A percentile compares a stretch with the other conserved stretches of the same genome.
Evolutionary conservation across 768 basidiomycete species (phyloP).

Genomic region (Leccinum sublutescens): DNA sequence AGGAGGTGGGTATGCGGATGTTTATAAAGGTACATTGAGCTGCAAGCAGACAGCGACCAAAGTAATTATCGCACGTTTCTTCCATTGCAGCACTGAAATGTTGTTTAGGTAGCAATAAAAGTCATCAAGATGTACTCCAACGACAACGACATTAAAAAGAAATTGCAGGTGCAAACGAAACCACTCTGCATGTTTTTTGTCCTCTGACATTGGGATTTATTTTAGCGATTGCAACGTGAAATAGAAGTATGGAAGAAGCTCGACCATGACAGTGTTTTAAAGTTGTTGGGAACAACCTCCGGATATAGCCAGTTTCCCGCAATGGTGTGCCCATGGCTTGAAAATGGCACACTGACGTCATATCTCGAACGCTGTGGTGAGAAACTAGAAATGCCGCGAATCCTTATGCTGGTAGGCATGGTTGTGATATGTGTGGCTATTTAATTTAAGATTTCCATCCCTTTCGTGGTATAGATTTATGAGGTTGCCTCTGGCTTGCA

Average conservation of each 20-base stretch:
- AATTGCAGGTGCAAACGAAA: neutral
- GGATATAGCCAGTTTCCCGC: neutral
- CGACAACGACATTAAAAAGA: neutral
- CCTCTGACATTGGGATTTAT: neutral
- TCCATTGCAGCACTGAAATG: neutral
- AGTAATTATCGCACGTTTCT: neutral
- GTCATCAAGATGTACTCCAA: constrained; percentile 3
- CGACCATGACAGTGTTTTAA: neutral
- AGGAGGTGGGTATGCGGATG: neutral
- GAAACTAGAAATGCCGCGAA: neutral
- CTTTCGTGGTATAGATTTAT: neutral
- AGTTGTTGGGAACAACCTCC: neutral
- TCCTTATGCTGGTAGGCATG: neutral
- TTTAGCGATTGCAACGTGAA: constrained; percentile 3
- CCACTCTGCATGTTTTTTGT: neutral
- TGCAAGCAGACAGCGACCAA: neutral
- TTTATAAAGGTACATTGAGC: neutral
- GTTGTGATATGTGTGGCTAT: neutral
- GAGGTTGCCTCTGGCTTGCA: neutral
- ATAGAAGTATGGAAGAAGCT: constrained; percentile 9
- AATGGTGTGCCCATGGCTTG: neutral
- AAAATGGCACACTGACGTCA: neutral
- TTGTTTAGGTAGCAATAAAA: constrained; percentile 1
- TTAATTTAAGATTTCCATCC: neutral
- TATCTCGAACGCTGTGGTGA: neutral